Evolutionary conservation across 495 filamentous ascomycete species (phyloP), one percentile per base, ranked within the genome.

Genomic region (Pseudevernia furfuracea): DNA sequence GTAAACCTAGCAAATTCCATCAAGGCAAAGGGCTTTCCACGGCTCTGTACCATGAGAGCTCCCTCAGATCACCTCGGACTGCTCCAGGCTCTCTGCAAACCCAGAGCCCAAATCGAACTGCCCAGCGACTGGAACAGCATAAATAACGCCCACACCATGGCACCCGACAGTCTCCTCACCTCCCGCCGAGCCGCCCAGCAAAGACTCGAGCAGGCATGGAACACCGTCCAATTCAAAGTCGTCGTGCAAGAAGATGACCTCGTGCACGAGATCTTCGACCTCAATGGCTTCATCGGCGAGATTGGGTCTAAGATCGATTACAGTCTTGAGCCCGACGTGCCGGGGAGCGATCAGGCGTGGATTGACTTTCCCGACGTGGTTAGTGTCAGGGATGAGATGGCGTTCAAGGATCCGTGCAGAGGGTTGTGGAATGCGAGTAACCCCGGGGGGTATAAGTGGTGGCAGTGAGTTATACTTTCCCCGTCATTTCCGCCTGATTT

Each of bases 1-100:
- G 79, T 75, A 9, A 84, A 91, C 62, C 81, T 96, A 43, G 88
- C 89, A 21, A 82, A 81, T 65, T 87, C 87, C 58, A 92, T 96
- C 60, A 74, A 79, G 4, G 80, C 81, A 21, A 78, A 76, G 15
- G 88, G 87, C 7, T 93, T 96, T 69, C 92, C 92, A 0, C 71
- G 78, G 3, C 79, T 96, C 5, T 80, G 81, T 55, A 77, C 76
- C 4, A 73, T 96, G 19, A 85, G 91, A 52, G 84, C 88, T 11
- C 89, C 89, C 9, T 85, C 84, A 57, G 89, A 93, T 69, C 82
- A 88, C 41, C 83, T 92, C 28, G 89, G 88, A 25, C 75, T 82
- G 34, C 83, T 93, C 41, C 89, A 93, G 67, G 77, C 78, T 0
- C 81, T 90, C 19, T 93, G 89, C 69, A 81, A 77, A 55, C 89